These are phyloP conservation scores for Starmerella apis DNA, from an alignment of 805 yeast genomes.

Conservation along the genomic window DNA sequence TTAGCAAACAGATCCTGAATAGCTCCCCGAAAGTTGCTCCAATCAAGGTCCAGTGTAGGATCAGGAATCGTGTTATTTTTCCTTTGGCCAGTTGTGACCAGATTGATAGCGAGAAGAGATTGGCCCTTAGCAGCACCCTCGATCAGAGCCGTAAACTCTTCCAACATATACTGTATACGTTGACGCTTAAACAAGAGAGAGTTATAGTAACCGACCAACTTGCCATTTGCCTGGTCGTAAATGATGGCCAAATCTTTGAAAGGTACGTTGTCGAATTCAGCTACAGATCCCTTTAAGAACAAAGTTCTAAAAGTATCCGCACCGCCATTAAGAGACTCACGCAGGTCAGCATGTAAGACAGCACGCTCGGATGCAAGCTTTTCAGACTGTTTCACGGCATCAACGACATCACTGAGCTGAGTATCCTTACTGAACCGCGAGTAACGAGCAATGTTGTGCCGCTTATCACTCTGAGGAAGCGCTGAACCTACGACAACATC, in stretches of 20 bases:
- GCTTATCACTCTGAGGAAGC: slow-evolving; percentile 28
- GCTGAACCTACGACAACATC: slow-evolving; percentile 80
- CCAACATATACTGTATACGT: slow-evolving; percentile 58
- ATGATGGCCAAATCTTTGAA: slow-evolving; percentile 36
- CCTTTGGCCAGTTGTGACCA: slow-evolving; percentile 58
- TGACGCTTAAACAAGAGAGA: slow-evolving; percentile 59
- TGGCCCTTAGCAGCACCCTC: slow-evolving; percentile 28
- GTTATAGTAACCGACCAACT: slow-evolving; percentile 49
- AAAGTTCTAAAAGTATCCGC: slow-evolving; percentile 17
- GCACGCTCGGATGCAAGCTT: slow-evolving; percentile 29
- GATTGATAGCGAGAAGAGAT: slow-evolving; percentile 49
- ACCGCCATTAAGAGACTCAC: slow-evolving; percentile 36
- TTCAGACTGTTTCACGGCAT: slow-evolving; percentile 36
- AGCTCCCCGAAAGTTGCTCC: slow-evolving; percentile 87
- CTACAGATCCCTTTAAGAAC: slow-evolving; percentile 11
- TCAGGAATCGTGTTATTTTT: slow-evolving; percentile 54
- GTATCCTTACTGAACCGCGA: slow-evolving; percentile 38
- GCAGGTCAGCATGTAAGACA: slow-evolving; percentile 47
- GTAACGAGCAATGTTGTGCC: slow-evolving; percentile 40
- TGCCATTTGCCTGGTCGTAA: slow-evolving; percentile 41
- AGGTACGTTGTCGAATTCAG: slow-evolving; percentile 25
- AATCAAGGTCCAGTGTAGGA: slow-evolving; percentile 77
- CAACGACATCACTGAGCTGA: slow-evolving; percentile 43
- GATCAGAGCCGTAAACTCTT: slow-evolving; percentile 46
- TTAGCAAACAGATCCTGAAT: slow-evolving; percentile 90